Evolutionary conservation across 2,329 filamentous ascomycete species (phyloP), one percentile per base, ranked within the genome.

Genomic region (Cryoendolithus antarcticus): DNA sequence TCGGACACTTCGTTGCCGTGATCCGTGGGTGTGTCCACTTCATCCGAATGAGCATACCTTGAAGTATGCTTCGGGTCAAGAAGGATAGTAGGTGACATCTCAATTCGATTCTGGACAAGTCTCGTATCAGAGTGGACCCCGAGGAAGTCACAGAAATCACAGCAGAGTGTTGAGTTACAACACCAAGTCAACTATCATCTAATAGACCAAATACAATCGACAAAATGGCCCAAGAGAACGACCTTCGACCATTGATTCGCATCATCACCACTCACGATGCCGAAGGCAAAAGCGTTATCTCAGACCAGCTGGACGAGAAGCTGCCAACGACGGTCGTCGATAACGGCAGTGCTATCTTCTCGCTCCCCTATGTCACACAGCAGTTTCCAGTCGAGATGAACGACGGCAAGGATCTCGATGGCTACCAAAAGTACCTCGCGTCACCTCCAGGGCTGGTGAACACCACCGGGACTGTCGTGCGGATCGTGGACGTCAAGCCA

Each of bases 291-390:
- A 53, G 54, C 13, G 44, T 54, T 13, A 47, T 58, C 24, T 47
- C 48, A 4, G 35, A 44, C 8, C 34, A 19, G 15, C 15, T 19
- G 15, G 15, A 19, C 15, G 15, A 19, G 15, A 19, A 19, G 15
- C 15, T 19, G 15, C 15, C 15, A 19, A 19, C 15, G 15, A 19
- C 15, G 15, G 37, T 53, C 21, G 53, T 60, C 29, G 62, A 66
- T 41, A 44, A 44, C 15, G 50, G 46, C 3, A 61, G 62, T 24
- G 65, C 64, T 10, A 55, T 55, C 3, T 72, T 72, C 48, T 62
- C 60, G 24, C 63, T 72, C 27, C 61, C 60, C 42, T 74, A 72
- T 54, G 64, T 65, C 6, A 67, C 71, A 4, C 61, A 64, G 34
- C 53, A 60, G 34, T 66, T 63, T 32, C 69, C 70, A 0, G 64